phyloP scores from a whole-genome alignment of 305 asterid genomes.

The Fraxinus baroniana region DNA sequence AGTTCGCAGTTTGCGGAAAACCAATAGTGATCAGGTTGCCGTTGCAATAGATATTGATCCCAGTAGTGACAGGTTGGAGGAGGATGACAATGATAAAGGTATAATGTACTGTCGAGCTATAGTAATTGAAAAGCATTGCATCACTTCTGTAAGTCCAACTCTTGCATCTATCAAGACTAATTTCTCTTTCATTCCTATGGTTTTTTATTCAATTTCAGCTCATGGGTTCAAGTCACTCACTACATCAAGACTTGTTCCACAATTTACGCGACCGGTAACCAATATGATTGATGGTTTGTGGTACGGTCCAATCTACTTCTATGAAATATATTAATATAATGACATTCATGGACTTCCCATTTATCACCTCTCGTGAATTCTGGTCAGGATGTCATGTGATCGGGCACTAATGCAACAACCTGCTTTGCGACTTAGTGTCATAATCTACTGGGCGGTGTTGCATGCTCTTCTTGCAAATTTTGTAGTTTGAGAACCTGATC shows the following conservation, averaged over 20 bases:
- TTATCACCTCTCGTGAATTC: constrained; percentile 19
- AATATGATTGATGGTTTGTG: constrained; percentile 91
- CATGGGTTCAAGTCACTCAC: constrained; percentile 99
- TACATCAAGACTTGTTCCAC: constrained; percentile 81
- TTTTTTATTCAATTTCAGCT: constrained; percentile 50
- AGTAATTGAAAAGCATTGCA: neutral
- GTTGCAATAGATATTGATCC: constrained; percentile 82
- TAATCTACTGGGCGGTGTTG: constrained; percentile 82
- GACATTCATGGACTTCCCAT: neutral
- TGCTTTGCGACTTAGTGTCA: constrained; percentile 80
- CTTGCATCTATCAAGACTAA: constrained; percentile 18
- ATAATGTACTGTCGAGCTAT: constrained; percentile 27
- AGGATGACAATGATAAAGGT: constrained; percentile 91
- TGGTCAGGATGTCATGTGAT: constrained; percentile 86
- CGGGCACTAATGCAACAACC: constrained; percentile 96
- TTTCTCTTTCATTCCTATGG: constrained; percentile 8
- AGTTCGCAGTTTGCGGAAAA: constrained; percentile 90
- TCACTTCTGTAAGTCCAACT: constrained; percentile 10
- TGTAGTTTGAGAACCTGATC: constrained; percentile 57
- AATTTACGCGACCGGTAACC: constrained; percentile 87
- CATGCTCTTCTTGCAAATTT: constrained; percentile 76
- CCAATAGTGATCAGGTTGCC: constrained; percentile 84
- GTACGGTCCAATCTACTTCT: constrained; percentile 39
- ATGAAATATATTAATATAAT: neutral
- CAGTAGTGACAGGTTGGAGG: constrained; percentile 49